Percentiles rank a stretch among this genome's conserved stretches.
These are phyloP conservation scores for Limnanthes douglasii DNA, from an alignment of 345 rosid genomes.

Conservation along the genomic window DNA sequence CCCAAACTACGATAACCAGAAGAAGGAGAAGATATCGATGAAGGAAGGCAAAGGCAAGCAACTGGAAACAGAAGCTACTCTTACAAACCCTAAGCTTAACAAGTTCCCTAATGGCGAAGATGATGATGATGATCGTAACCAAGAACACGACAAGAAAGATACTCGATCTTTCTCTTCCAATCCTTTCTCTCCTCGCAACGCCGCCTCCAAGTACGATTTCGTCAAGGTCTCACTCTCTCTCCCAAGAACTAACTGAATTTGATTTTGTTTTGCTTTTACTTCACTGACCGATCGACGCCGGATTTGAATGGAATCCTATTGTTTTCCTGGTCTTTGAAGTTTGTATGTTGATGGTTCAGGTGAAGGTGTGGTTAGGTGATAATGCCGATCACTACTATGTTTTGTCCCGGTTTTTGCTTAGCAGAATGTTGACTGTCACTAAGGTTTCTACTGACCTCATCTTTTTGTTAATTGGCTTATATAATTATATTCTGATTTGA, in stretches of 20 bases:
- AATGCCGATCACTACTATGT: slow-evolving; percentile 94
- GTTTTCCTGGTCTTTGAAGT: not conserved
- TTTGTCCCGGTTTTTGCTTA: slow-evolving; percentile 78
- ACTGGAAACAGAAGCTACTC: slow-evolving; percentile 10
- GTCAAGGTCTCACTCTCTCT: slow-evolving; percentile 33
- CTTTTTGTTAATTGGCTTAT: too few relatives aligned
- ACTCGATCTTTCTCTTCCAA: slow-evolving; percentile 20
- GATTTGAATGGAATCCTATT: not conserved
- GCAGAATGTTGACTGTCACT: slow-evolving; percentile 94
- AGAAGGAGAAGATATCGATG: not conserved
- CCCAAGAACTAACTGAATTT: too few relatives aligned
- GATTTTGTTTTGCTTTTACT: not conserved
- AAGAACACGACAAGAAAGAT: slow-evolving; percentile 10
- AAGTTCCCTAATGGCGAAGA: slow-evolving; percentile 14
- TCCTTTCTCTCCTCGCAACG: slow-evolving; percentile 48
- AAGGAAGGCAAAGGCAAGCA: slow-evolving; percentile 14
- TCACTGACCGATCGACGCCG: too few relatives aligned
- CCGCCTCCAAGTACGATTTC: slow-evolving; percentile 73
- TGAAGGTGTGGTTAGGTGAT: slow-evolving; percentile 95
- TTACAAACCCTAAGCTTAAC: slow-evolving; percentile 5
- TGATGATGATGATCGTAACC: too few relatives aligned
- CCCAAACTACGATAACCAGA: not conserved
- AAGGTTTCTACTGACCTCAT: too few relatives aligned
- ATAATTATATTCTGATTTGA: too few relatives aligned
- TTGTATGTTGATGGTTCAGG: slow-evolving; percentile 20